Base-by-base conservation (phyloP, 768 basidiomycete genomes). In the Boletus rufocinnamomeus region DNA sequence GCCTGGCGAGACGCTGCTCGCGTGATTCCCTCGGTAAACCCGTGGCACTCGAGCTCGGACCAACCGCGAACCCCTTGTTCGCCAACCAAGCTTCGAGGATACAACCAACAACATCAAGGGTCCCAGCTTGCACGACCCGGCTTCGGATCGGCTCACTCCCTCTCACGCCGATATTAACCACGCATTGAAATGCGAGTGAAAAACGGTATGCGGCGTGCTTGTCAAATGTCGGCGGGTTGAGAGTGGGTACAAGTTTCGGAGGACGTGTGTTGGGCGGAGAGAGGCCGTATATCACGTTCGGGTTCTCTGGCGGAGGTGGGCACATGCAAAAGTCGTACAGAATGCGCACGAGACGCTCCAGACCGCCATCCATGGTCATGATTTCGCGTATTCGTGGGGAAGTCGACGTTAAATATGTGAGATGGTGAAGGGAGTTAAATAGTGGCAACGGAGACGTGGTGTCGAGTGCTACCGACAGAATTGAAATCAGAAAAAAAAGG, bases 341-440 rank as follows among this genome's bases (percentile, higher is more conserved):
- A 61, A 99, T 93, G 57, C 91, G 85, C 16, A 98, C 91, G 32
- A 99, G 87, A 16, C 96, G 88, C 70, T 99, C 97, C 19, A 99
- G 85, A 2, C 97, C 97, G 48, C 97, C 97, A 69, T 98, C 96
- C 83, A 91, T 88, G 30, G 95, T 96, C 84, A 99, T 91, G 66
- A 97, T 98, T 76, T 99, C 97, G 58, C 96, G 88, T 76, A 99
- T 98, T 54, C 95, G 87, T 2, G 97, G 95, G 0, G 95, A 97
- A 7, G 97, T 98, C 1, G 93, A 94, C 9, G 96, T 98, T 63
- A 99, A 89, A 76, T 97, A 95, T 50, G 91, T 91, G 56, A 98
- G 88, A 77, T 97, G 94, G 32, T 92, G 94, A 52, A 98, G 86
- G 41, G 95, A 98, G 78, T 97, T 97, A 79, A 95, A 87, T 43